Conservation (phyloP, 192 early-diverging fungal species). For the Spizellomyces punctatus region DNA sequence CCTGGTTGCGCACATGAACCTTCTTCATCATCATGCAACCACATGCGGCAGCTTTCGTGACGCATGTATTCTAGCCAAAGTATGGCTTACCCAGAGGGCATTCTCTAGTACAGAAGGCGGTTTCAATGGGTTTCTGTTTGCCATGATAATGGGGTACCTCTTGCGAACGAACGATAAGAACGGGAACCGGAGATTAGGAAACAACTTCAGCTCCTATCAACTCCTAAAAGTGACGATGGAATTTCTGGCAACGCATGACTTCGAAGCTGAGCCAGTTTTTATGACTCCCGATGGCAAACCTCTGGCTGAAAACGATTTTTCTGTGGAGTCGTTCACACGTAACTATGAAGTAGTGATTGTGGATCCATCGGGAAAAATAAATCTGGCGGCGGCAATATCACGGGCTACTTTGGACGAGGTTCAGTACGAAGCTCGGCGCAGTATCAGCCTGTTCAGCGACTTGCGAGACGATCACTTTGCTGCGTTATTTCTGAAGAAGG, state of each 20-base stretch:
- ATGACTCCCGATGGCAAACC: constrained; percentile 63
- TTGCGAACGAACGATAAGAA: constrained; percentile 61
- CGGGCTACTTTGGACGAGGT: constrained; percentile 66
- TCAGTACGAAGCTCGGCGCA: constrained; percentile 72
- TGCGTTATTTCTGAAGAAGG: constrained; percentile 73
- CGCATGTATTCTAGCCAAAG: constrained; percentile 75
- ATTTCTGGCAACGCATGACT: constrained; percentile 56
- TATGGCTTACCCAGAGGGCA: constrained; percentile 84
- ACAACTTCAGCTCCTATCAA: constrained; percentile 81
- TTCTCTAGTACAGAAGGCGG: constrained; percentile 40
- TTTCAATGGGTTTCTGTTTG: constrained; percentile 78
- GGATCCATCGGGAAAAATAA: constrained; percentile 81
- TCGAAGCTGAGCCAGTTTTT: constrained; percentile 50
- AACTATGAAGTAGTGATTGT: constrained; percentile 82
- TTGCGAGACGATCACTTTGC: constrained; percentile 70
- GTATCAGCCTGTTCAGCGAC: constrained; percentile 68
- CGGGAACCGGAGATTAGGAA: constrained; percentile 53
- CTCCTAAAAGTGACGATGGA: constrained; percentile 85
- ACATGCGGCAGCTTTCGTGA: constrained; percentile 77
- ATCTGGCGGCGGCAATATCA: constrained; percentile 75
- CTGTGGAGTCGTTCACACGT: constrained; percentile 55
- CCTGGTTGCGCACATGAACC: constrained; percentile 74
- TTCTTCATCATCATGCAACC: constrained; percentile 74
- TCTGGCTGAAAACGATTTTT: constrained; percentile 64
- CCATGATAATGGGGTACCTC: constrained; percentile 88